Conservation (phyloP, 306 rosid genomes). For the Lathyrus oleraceus region DNA sequence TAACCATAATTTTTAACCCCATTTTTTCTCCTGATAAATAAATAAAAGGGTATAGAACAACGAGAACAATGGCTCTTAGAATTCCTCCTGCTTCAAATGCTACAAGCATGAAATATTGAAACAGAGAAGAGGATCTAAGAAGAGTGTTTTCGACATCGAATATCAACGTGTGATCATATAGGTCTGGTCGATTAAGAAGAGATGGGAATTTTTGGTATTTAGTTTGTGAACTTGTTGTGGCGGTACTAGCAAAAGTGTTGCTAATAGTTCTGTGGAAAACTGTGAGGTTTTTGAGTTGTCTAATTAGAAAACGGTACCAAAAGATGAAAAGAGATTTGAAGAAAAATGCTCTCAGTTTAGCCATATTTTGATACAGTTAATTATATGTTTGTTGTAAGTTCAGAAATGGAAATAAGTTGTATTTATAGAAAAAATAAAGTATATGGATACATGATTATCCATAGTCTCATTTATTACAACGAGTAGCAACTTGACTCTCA, state of each 20-base stretch:
- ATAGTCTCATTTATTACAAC: slow-evolving; percentile 33
- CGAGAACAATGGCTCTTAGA: slow-evolving; percentile 50
- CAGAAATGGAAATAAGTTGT: background rate
- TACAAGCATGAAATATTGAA: slow-evolving; percentile 86
- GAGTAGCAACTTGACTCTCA: slow-evolving; percentile 24
- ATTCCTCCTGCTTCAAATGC: slow-evolving; percentile 82
- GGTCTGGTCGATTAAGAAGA: slow-evolving; percentile 46
- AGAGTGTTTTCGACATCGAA: slow-evolving; percentile 71
- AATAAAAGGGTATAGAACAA: slow-evolving; percentile 62
- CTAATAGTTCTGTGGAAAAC: slow-evolving; percentile 41
- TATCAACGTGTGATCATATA: slow-evolving; percentile 48
- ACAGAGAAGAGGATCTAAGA: slow-evolving; percentile 55
- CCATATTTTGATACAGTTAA: background rate
- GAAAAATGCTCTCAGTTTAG: slow-evolving; percentile 45
- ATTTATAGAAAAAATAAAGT: slow-evolving; percentile 38
- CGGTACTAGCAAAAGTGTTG: slow-evolving; percentile 31
- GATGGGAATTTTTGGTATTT: slow-evolving; percentile 46
- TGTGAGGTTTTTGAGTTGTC: slow-evolving; percentile 40
- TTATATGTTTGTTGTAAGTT: slow-evolving; percentile 4
- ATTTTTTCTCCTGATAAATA: slow-evolving; percentile 43
- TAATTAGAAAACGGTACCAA: slow-evolving; percentile 54
- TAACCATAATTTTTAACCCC: slow-evolving; percentile 78
- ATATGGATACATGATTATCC: slow-evolving; percentile 23
- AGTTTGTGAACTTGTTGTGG: slow-evolving; percentile 6
- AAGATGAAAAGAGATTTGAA: slow-evolving; percentile 54